These are phyloP conservation scores for Mycena galericulata DNA, from an alignment of 768 basidiomycete genomes.

Conservation along the genomic window DNA sequence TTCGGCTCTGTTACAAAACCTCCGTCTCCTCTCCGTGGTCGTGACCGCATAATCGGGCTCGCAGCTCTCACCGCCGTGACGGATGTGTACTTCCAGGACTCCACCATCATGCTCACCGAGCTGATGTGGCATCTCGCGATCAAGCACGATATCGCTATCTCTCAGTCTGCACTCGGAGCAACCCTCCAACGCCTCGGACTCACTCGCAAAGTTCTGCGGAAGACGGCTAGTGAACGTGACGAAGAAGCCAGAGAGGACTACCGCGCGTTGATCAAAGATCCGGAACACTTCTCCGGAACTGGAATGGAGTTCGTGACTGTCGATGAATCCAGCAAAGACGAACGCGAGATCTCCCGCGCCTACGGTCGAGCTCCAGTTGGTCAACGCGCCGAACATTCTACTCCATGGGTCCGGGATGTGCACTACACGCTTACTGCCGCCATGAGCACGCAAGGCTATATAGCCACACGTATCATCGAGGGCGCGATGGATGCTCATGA, in stretches of 20 bases:
- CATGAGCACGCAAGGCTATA: constrained; percentile 44
- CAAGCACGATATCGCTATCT: constrained; percentile 40
- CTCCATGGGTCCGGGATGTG: constrained; percentile 40
- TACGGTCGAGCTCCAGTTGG: constrained; percentile 43
- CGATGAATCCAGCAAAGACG: constrained; percentile 48
- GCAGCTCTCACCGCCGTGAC: constrained; percentile 37
- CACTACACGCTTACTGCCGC: constrained; percentile 46
- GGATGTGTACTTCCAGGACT: constrained; percentile 30
- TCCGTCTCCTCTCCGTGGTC: constrained; percentile 37
- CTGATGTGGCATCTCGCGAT: constrained; percentile 38
- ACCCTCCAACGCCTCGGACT: no score
- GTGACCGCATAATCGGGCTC: constrained; percentile 31
- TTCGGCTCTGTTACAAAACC: constrained; percentile 1
- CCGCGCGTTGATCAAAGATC: constrained; percentile 27
- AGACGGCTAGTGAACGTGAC: constrained; percentile 40
- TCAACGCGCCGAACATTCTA: constrained; percentile 32
- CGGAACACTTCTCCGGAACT: constrained; percentile 15
- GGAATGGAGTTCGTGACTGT: constrained; percentile 40
- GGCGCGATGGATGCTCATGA: constrained; percentile 41
- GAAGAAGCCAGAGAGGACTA: constrained; percentile 28
- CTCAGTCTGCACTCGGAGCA: constrained; percentile 79
- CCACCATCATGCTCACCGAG: constrained; percentile 39
- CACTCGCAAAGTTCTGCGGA: no score
- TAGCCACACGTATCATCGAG: constrained; percentile 38
- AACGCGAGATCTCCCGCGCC: constrained; percentile 32